Base-by-base conservation (phyloP, 805 yeast species). In the Candida golubevii region DNA sequence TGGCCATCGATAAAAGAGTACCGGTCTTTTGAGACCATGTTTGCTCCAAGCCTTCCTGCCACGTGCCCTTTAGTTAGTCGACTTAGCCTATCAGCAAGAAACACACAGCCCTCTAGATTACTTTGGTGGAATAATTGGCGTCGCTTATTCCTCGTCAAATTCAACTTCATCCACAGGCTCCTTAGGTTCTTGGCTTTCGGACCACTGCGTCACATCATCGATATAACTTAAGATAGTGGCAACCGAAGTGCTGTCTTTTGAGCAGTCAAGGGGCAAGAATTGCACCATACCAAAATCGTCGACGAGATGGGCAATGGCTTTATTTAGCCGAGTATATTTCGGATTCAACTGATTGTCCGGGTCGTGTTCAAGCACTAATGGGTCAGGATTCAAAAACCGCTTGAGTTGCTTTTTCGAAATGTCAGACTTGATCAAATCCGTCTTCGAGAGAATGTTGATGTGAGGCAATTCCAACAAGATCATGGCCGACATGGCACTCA, bases 201-300 rank as follows among this genome's bases (percentile, higher is more conserved):
- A 82, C 99, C 99, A 93, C 61, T 93, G 99, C 0, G 99, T 93
- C 27, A 91, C 85, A 62, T 93, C 99, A 60, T 93, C 99, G 18
- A 93, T 86, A 61, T 89, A 89, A 59, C 95, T 85, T 53, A 93
- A 72, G 43, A 93, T 91, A 0, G 89, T 83, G 10, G 83, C 79
- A 18, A 93, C 83, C 38, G 88, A 78, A 35, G 82, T 88, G 38
- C 88, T 81, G 37, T 82, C 84, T 56, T 74, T 72, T 27, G 72
- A 63, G 52, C 82, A 77, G 59, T 89, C 95, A 50, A 93, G 72
- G 0, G 99, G 98, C 52, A 93, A 68, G 59, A 89, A 93, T 61
- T 93, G 97, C 3, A 93, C 97, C 99, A 93, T 93, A 7, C 99
- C 99, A 62, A 93, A 93, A 58, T 93, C 99, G 60, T 93, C 98